phyloP scores from a whole-genome alignment of 2,329 filamentous ascomycete species.

The Pezicula carpinea region DNA sequence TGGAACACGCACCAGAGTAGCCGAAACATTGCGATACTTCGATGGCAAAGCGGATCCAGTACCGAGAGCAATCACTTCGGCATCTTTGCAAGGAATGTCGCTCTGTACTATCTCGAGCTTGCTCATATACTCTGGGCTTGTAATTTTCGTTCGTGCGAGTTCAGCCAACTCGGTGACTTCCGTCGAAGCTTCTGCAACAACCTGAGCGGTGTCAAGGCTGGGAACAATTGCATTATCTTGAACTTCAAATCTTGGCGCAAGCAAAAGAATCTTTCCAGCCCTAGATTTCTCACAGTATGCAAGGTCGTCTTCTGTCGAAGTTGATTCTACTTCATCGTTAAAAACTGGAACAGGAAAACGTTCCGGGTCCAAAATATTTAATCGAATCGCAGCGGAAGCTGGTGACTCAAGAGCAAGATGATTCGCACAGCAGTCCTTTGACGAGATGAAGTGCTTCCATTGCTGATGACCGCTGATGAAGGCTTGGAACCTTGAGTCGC shows the following conservation, averaged over 20 bases:
- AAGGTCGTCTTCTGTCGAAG: slow-evolving; percentile 1
- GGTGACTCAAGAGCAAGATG: slow-evolving; percentile 65
- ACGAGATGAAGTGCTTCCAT: slow-evolving; percentile 73
- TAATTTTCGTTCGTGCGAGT: slow-evolving; percentile 36
- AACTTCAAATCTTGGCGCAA: slow-evolving; percentile 24
- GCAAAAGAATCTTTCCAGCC: slow-evolving; percentile 17
- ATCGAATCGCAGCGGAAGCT: slow-evolving; percentile 60
- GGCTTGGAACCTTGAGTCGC: slow-evolving; percentile 55
- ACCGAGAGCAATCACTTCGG: slow-evolving; percentile 81
- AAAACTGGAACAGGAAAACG: slow-evolving; percentile 70
- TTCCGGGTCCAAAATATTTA: slow-evolving; percentile 68
- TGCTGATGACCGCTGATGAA: slow-evolving; percentile 63
- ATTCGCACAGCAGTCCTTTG: slow-evolving; percentile 70
- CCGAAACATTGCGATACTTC: slow-evolving; percentile 92
- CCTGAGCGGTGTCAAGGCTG: slow-evolving; percentile 43
- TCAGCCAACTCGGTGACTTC: slow-evolving; percentile 51
- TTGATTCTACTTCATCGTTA: slow-evolving; percentile 36
- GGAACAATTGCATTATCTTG: slow-evolving; percentile 42
- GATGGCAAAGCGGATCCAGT: slow-evolving; percentile 89
- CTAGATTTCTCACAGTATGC: slow-evolving; percentile 18
- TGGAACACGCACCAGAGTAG: slow-evolving; percentile 79
- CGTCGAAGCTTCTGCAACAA: slow-evolving; percentile 31
- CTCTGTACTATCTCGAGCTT: slow-evolving; percentile 48
- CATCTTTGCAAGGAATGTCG: slow-evolving; percentile 68
- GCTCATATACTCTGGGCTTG: slow-evolving; percentile 40